phyloP scores from a whole-genome alignment of 805 yeast genomes.

The Metschnikowia lachancei region DNA sequence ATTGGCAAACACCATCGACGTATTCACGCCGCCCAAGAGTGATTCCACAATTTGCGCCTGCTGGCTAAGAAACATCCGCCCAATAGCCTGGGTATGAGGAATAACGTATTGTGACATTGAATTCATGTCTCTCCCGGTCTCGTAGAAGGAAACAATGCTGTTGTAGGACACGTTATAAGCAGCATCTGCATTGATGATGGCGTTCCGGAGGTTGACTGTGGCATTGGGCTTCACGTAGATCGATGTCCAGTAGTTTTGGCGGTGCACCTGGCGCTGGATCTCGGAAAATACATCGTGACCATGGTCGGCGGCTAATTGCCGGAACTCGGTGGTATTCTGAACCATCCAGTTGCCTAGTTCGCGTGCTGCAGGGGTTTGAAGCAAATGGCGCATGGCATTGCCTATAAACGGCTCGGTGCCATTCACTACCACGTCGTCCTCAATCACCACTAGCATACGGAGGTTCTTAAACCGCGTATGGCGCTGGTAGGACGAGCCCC shows the following conservation, averaged over 20 bases:
- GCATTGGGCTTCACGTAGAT: slow-evolving; percentile 53
- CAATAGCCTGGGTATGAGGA: slow-evolving; percentile 42
- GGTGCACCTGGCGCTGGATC: slow-evolving; percentile 45
- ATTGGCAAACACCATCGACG: slow-evolving; percentile 15
- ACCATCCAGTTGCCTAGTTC: slow-evolving; percentile 38
- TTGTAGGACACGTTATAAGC: slow-evolving; percentile 28
- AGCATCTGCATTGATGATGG: slow-evolving; percentile 37
- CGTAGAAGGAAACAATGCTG: slow-evolving; percentile 46
- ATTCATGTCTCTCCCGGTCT: slow-evolving; percentile 61
- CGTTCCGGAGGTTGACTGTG: slow-evolving; percentile 36
- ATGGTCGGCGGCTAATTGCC: slow-evolving; percentile 27
- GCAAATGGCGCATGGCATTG: slow-evolving; percentile 20
- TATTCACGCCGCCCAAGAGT: slow-evolving; percentile 16
- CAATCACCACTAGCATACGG: slow-evolving; percentile 39
- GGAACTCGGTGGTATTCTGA: slow-evolving; percentile 28
- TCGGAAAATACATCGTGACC: slow-evolving; percentile 32
- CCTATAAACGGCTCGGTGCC: slow-evolving; percentile 30
- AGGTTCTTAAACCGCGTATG: slow-evolving; percentile 29
- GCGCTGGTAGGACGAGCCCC: slow-evolving; percentile 47
- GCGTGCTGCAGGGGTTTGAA: slow-evolving; percentile 21
- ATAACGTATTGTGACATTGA: slow-evolving; percentile 43
- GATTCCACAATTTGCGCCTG: slow-evolving; percentile 23
- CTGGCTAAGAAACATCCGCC: slow-evolving; percentile 27
- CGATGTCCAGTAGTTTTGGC: slow-evolving; percentile 62
- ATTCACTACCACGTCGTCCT: slow-evolving; percentile 26